Base-by-base conservation (phyloP, 208 protist species). In the Crithidia mellificae region DNA sequence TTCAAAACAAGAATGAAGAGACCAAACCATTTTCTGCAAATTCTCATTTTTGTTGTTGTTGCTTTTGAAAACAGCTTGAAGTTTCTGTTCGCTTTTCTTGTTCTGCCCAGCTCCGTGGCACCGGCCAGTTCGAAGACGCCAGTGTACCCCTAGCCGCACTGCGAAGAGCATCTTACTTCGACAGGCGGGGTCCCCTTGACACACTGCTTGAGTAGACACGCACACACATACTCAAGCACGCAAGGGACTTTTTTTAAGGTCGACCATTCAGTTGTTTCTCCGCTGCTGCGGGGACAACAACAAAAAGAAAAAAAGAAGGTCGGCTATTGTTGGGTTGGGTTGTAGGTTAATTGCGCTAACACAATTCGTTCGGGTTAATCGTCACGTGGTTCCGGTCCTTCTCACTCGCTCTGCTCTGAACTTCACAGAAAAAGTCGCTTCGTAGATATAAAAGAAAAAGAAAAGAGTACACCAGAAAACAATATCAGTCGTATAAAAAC, bases 71-170 rank as follows among this genome's bases (percentile, higher is more conserved):
- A 38, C 34, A 38, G 34, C 7, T 38, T 12, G 11, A 38, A 5
- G n/a, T 47, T 4, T 51, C 27, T 27, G 46, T 51, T 51, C n/a
- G 46, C 17, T 3, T 27, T 27, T 51, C 22, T 51, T 27, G 14
- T 27, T 14, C 27, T 20, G 22, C 46, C 29, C 38, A 2, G 36
- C 67, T 51, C 67, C 50, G 49, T 64, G 57, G 47, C 67, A 72
- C 67, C 47, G 56, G 56, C 57, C 67, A 72, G 67, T 65, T 75
- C 69, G 61, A 75, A 63, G 61, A 68, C 61, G 34, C 69, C 69
- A 75, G 69, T 75, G 69, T 64, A 67, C 61, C 55, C 61, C 69
- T 68, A 67, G 54, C 61, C 59, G 69, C 67, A 67, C 69, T 63
- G 59, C 52, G 61, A 75, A 68, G 69, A 63, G 59, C 61, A 68